These are phyloP conservation scores for Triglochin maritima DNA, from an alignment of 106 monocot genomes.

Conservation along the genomic window DNA sequence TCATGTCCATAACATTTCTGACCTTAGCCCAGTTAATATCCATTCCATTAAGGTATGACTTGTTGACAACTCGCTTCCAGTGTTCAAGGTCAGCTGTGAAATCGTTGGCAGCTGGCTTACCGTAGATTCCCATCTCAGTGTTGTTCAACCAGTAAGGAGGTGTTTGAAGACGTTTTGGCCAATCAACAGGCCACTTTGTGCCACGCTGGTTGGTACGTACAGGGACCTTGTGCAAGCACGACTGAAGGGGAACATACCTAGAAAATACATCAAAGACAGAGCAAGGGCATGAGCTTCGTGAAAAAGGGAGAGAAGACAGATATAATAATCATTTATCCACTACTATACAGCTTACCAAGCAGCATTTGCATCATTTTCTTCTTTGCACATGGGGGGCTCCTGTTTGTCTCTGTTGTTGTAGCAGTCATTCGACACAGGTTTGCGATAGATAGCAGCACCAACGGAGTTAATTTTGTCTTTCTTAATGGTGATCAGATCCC, in stretches of 20 bases:
- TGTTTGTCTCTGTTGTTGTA: conserved; percentile 49
- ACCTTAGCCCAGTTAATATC: conserved; percentile 71
- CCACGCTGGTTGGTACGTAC: conserved; percentile 37
- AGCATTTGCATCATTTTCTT: conserved; percentile 74
- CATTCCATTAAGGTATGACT: conserved; percentile 57
- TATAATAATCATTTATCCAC: background rate
- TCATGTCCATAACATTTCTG: conserved; percentile 98
- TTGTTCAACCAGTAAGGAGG: conserved; percentile 79
- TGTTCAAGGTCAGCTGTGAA: conserved; percentile 58
- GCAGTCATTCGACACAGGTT: conserved; percentile 73
- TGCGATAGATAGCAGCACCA: conserved; percentile 68
- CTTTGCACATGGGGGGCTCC: conserved; percentile 68
- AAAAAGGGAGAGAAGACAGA: background rate
- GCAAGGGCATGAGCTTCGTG: too few relatives aligned
- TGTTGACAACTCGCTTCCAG: conserved; percentile 53
- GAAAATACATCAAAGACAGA: background rate
- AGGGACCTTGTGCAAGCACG: conserved; percentile 75
- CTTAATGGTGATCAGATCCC: conserved; percentile 76
- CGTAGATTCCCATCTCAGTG: conserved; percentile 48
- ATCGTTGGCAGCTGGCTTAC: conserved; percentile 49
- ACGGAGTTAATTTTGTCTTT: conserved; percentile 76
- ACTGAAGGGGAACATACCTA: conserved; percentile 75
- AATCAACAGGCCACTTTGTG: conserved; percentile 53
- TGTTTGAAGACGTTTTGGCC: conserved; percentile 43
- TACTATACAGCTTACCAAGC: conserved; percentile 53